Conservation (phyloP, 1,139 yeast genomes). For the Geotrichum carabidarum region DNA sequence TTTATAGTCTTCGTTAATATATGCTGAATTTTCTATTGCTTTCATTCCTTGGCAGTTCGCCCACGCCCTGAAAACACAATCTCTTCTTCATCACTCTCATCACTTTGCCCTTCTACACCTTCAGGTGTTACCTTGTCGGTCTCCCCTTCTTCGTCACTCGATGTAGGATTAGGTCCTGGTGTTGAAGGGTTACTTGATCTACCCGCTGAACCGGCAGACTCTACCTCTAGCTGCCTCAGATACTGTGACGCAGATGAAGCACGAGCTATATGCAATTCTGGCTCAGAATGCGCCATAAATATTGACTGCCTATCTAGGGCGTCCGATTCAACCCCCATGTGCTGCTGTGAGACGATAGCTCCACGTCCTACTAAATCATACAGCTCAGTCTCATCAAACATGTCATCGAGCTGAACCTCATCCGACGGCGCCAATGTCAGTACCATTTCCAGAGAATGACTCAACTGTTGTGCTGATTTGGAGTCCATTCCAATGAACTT, state of each 20-base stretch:
- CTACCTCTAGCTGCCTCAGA: conserved; percentile 10
- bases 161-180: no score
- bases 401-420: not conserved
- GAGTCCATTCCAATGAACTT: conserved; percentile 5
- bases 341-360: not conserved
- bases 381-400: conserved; percentile 1
- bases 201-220: no score
- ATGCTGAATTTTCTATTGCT: not conserved
- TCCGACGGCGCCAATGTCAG: not conserved
- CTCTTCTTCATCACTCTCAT: conserved; percentile 15
- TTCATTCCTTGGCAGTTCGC: not conserved
- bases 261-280: conserved; percentile 9
- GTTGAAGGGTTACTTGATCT: no score
- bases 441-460: not conserved
- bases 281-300: conserved; percentile 17
- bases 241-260: conserved; percentile 18
- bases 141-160: no score
- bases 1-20: not conserved
- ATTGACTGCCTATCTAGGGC: conserved; percentile 11
- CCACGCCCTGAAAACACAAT: conserved; percentile 18
- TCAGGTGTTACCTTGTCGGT: not conserved
- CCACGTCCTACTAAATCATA: not conserved
- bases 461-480: not conserved
- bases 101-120: conserved; percentile 1
- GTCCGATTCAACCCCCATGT: not conserved